A percentile compares a stretch with the other conserved stretches of the same genome.
Evolutionary conservation across 2,329 filamentous ascomycete species (phyloP).

Genomic region (Ophiocordyceps camponoti-floridani): DNA sequence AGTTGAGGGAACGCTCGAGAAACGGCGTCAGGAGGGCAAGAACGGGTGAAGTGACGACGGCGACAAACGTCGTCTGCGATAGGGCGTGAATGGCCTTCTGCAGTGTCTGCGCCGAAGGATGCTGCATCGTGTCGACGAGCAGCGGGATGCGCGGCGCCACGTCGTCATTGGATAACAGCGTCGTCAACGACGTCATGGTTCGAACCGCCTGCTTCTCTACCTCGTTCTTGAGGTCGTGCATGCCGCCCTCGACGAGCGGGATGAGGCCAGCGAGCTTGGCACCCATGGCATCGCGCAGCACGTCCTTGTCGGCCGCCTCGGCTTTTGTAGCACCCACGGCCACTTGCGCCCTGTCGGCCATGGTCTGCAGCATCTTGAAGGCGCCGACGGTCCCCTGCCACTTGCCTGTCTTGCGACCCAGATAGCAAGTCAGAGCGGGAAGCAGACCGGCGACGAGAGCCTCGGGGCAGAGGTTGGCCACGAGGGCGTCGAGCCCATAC

Average conservation of each 20-base stretch:
- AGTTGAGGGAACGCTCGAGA: constrained; percentile 85
- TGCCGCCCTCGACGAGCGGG: constrained; percentile 75
- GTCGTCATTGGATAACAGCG: constrained; percentile 89
- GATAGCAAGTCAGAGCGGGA: constrained; percentile 56
- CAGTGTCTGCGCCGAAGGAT: constrained; percentile 71
- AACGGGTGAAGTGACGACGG: constrained; percentile 86
- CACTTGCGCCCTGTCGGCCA: constrained; percentile 89
- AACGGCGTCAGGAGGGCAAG: constrained; percentile 87
- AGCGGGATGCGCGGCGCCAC: constrained; percentile 83
- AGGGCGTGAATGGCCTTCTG: constrained; percentile 95
- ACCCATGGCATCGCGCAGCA: constrained; percentile 82
- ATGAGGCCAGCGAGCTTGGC: constrained; percentile 73
- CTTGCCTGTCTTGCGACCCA: constrained; percentile 73
- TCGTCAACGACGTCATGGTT: constrained; percentile 82
- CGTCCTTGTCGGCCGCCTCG: constrained; percentile 71
- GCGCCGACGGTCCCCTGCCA: constrained; percentile 94
- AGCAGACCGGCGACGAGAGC: constrained; percentile 69
- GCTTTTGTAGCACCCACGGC: constrained; percentile 62
- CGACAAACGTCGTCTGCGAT: constrained; percentile 96
- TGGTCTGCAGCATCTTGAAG: constrained; percentile 68
- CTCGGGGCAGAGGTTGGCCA: constrained; percentile 62
- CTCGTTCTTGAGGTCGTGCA: constrained; percentile 92
- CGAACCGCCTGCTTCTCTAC: constrained; percentile 76
- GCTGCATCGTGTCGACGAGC: constrained; percentile 85
- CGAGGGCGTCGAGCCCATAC: constrained; percentile 83